Conservation (phyloP, 2,329 filamentous ascomycete species). For the Fusarium annulatum region DNA sequence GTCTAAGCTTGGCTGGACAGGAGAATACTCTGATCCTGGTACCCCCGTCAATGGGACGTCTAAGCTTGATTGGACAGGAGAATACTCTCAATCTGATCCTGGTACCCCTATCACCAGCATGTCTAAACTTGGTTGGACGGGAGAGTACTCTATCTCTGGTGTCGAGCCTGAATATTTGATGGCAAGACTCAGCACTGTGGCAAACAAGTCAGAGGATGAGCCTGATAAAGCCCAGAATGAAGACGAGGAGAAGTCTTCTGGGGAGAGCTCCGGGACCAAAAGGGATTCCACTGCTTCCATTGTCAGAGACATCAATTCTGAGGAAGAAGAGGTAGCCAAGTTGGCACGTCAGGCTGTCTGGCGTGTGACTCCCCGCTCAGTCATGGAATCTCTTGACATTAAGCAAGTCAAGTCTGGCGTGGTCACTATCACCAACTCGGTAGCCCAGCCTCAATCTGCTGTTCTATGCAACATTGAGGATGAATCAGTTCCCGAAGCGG, state of each 20-base stretch:
- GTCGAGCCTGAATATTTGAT: not conserved
- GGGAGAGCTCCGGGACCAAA: not conserved
- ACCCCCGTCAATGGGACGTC: not conserved
- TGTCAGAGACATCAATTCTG: no score
- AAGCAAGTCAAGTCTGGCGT: not conserved
- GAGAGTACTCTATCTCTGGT: not conserved
- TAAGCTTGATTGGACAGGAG: not conserved
- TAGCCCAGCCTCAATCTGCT: not conserved
- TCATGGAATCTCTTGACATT: not conserved
- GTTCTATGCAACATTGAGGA: fast-evolving
- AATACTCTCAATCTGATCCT: not conserved
- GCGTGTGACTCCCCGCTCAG: not conserved
- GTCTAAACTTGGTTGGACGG: not conserved
- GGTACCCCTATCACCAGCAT: not conserved
- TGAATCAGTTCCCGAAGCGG: not conserved
- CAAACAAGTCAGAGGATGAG: not conserved
- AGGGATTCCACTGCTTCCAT: no score
- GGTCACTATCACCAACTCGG: not conserved
- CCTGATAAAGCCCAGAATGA: no score
- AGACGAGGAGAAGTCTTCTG: not conserved
- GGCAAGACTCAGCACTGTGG: not conserved
- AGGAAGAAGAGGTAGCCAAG: not conserved
- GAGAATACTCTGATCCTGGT: not conserved
- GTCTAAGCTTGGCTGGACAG: not conserved
- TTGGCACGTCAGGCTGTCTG: not conserved